Percentiles rank a stretch among this genome's conserved stretches.
These are phyloP conservation scores for Candida maris DNA, from an alignment of 805 yeast genomes.

Conservation along the genomic window DNA sequence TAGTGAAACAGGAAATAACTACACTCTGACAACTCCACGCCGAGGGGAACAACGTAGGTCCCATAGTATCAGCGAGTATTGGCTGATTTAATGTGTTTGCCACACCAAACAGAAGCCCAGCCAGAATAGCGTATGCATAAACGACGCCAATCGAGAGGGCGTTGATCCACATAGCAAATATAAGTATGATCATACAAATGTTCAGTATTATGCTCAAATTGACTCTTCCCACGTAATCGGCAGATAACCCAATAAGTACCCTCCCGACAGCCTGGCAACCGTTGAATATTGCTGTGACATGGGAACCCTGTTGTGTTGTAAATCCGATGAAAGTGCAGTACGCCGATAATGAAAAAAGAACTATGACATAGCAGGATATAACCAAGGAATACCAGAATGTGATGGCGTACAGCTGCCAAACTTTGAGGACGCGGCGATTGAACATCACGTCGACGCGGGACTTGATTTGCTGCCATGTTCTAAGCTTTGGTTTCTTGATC, in stretches of 20 bases:
- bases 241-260: constrained; percentile 43
- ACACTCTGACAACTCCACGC: constrained; percentile 29
- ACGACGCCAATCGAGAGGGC: constrained; percentile 32
- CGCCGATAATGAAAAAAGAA: constrained; percentile 46
- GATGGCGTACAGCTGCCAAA: constrained; percentile 14
- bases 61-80: constrained; percentile 28
- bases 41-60: constrained; percentile 28
- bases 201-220: constrained; percentile 39
- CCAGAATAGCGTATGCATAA: constrained; percentile 35
- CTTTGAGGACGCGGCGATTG: constrained; percentile 17
- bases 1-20: constrained; percentile 26
- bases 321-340: constrained; percentile 48
- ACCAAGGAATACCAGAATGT: constrained; percentile 31
- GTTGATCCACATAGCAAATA: constrained; percentile 46
- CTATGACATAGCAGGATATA: constrained; percentile 41
- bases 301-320: constrained; percentile 40
- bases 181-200: constrained; percentile 31
- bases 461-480: constrained; percentile 15
- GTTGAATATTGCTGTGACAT: constrained; percentile 44
- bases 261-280: constrained; percentile 48
- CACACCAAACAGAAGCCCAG: constrained; percentile 47
- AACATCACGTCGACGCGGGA: constrained; percentile 18
- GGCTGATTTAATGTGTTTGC: constrained; percentile 32
- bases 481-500: constrained; percentile 17
- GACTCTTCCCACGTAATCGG: constrained; percentile 46